A percentile compares a stretch with the other conserved stretches of the same genome.
phyloP scores from a whole-genome alignment of 345 rosid genomes.

The Citrus australasica region DNA sequence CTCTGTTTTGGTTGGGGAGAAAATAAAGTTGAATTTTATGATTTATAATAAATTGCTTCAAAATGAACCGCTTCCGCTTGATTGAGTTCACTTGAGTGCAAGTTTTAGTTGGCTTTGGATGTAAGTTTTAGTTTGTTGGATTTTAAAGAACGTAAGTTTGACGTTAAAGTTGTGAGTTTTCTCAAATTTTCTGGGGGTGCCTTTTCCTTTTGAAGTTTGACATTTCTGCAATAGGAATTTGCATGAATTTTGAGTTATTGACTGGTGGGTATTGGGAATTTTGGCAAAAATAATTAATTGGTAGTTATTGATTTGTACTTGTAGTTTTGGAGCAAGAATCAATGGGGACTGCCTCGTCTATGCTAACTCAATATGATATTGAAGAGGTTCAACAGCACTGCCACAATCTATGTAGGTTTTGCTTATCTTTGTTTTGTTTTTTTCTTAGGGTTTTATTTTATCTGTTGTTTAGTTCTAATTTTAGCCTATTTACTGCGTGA shows the following conservation, averaged over 20 bases:
- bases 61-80: background rate
- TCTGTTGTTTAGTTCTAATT: background rate
- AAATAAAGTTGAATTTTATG: background rate
- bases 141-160: background rate
- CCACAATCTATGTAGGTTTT: constrained; percentile 46
- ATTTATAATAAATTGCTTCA: background rate
- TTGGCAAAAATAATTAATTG: background rate
- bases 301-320: constrained; percentile 1
- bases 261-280: background rate
- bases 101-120: background rate
- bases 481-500: constrained; percentile 7
- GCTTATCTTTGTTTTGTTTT: background rate
- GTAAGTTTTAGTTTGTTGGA: background rate
- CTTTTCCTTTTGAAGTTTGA: background rate
- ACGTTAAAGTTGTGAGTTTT: background rate
- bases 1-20: background rate
- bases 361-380: constrained; percentile 74
- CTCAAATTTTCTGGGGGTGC: background rate
- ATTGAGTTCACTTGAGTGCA: background rate
- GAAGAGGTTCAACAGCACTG: constrained; percentile 70
- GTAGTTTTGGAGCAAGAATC: constrained; percentile 11
- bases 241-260: background rate
- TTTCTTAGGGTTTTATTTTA: background rate
- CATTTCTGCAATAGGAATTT: background rate
- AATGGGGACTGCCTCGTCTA: constrained; percentile 70